Evolutionary conservation across 768 basidiomycete species (phyloP).

Genomic region (Agrocybe chaxingu): DNA sequence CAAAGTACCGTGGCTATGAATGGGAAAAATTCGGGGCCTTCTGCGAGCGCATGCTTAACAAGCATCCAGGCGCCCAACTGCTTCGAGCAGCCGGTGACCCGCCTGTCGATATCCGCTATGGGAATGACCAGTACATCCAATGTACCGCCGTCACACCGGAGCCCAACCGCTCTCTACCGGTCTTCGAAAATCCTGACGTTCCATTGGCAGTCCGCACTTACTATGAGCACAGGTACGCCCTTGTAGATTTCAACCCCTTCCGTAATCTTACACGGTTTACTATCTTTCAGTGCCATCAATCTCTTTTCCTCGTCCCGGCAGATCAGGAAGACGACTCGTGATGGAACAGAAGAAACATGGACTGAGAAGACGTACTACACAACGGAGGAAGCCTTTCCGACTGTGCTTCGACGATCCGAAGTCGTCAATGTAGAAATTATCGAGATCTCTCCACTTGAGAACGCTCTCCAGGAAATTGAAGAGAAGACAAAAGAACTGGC

Average conservation of each 20-base stretch:
- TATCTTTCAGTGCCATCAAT: slow-evolving; percentile 63
- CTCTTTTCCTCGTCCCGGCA: slow-evolving; percentile 77
- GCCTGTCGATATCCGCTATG: slow-evolving; percentile 74
- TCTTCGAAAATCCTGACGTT: slow-evolving; percentile 86
- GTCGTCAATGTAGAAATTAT: slow-evolving; percentile 65
- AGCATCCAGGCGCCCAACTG: slow-evolving; percentile 82
- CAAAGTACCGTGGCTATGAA: slow-evolving; percentile 87
- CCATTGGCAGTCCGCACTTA: slow-evolving; percentile 77
- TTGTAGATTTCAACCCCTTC: background rate
- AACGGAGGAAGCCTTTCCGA: slow-evolving; percentile 88
- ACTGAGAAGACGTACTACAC: slow-evolving; percentile 85
- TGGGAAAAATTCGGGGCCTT: slow-evolving; percentile 92
- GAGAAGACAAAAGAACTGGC: slow-evolving; percentile 76
- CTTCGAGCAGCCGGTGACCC: slow-evolving; percentile 75
- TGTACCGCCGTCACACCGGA: slow-evolving; percentile 84
- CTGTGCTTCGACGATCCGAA: slow-evolving; percentile 87
- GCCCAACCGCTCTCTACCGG: slow-evolving; percentile 69
- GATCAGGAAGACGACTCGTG: slow-evolving; percentile 57
- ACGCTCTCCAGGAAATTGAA: slow-evolving; percentile 78
- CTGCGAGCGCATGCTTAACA: slow-evolving; percentile 89
- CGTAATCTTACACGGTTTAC: background rate
- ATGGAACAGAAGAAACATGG: slow-evolving; percentile 77
- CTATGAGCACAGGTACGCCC: slow-evolving; percentile 75
- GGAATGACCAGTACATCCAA: slow-evolving; percentile 83
- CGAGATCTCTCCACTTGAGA: slow-evolving; percentile 85